Percentiles rank a stretch among this genome's conserved stretches.
Evolutionary conservation across 2,329 filamentous ascomycete species (phyloP).

Genomic region (Epichloe uncinata): DNA sequence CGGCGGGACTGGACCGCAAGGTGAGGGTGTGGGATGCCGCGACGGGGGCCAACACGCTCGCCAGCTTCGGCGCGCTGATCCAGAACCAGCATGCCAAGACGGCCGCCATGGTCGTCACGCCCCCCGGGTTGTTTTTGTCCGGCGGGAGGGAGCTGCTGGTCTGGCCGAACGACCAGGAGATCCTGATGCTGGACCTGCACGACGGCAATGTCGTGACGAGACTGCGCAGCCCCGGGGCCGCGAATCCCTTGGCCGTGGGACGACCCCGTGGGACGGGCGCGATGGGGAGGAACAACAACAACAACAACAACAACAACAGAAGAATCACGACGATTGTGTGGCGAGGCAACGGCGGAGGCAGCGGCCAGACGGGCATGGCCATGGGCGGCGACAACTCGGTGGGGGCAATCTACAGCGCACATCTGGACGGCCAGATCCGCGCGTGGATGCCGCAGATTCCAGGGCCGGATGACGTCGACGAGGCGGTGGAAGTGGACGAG

Average conservation of each 20-base stretch:
- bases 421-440: conserved; percentile 72
- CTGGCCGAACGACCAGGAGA: conserved; percentile 71
- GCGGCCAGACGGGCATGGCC: conserved; percentile 43
- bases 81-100: conserved; percentile 57
- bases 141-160: conserved; percentile 49
- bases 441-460: conserved; percentile 56
- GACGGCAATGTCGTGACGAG: conserved; percentile 61
- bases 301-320: conserved; percentile 23
- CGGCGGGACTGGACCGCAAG: conserved; percentile 68
- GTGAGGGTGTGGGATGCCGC: conserved; percentile 78
- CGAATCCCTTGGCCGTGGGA: conserved; percentile 26
- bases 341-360: conserved; percentile 48
- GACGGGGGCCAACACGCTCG: conserved; percentile 74
- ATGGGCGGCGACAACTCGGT: conserved; percentile 40
- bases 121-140: conserved; percentile 32
- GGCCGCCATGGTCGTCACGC: conserved; percentile 48
- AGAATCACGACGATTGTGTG: conserved; percentile 68
- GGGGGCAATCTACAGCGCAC: conserved; percentile 60
- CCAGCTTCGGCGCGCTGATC: conserved; percentile 72
- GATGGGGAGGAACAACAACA: conserved; percentile 31
- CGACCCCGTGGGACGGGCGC: conserved; percentile 29
- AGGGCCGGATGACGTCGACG: conserved; percentile 36
- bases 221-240: conserved; percentile 50
- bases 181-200: conserved; percentile 67
- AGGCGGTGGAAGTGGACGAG: conserved; percentile 25